Percentiles rank a stretch among this genome's conserved stretches.
phyloP scores from a whole-genome alignment of 352 stramenopile species.

The Phytophthora aleatoria region DNA sequence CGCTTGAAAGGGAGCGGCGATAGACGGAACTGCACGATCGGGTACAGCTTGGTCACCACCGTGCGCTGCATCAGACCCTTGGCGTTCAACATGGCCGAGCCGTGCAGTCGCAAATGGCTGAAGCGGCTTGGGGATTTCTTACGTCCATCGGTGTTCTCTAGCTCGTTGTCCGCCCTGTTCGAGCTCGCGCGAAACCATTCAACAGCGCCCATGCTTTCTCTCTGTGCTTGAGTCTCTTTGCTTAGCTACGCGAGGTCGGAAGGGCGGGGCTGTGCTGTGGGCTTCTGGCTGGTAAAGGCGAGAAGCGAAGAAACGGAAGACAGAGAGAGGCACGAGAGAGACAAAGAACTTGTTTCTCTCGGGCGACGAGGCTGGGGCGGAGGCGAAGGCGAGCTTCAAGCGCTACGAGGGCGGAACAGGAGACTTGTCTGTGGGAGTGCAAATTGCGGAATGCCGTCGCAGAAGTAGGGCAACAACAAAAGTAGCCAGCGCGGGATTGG shows the following conservation, averaged over 20 bases:
- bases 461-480: constrained; percentile 9
- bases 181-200: constrained; percentile 40
- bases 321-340: constrained; percentile 29
- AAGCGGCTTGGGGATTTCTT: constrained; percentile 34
- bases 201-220: constrained; percentile 43
- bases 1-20: constrained; percentile 41
- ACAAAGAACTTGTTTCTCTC: constrained; percentile 7
- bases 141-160: constrained; percentile 5
- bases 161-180: constrained; percentile 9
- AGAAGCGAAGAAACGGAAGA: constrained; percentile 21
- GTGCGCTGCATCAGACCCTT: constrained; percentile 52
- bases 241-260: not conserved
- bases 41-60: constrained; percentile 49
- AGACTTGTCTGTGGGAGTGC: constrained; percentile 18
- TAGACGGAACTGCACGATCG: constrained; percentile 48
- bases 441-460: constrained; percentile 38
- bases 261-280: not conserved
- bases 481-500: constrained; percentile 25
- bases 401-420: constrained; percentile 10
- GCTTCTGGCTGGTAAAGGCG: constrained; percentile 1
- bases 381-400: constrained; percentile 15
- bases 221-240: constrained; percentile 31
- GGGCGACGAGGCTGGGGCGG: constrained; percentile 4
- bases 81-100: constrained; percentile 47
- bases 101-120: constrained; percentile 39